Evolutionary conservation across 805 yeast genomes (phyloP).

Genomic region (Zygosaccharomyces bailii): DNA sequence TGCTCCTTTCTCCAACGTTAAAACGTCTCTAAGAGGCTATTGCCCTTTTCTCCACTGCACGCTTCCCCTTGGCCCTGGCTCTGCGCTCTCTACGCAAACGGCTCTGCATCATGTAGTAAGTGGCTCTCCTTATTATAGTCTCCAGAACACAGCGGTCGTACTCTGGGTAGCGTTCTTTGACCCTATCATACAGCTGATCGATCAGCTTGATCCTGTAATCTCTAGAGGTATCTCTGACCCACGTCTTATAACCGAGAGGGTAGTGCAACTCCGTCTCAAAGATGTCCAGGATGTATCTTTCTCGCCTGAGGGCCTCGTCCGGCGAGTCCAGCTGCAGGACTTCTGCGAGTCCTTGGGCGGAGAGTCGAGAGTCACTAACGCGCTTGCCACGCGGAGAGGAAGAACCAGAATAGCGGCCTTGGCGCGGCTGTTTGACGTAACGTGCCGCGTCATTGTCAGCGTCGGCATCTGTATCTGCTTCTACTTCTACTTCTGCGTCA

Average conservation of each 20-base stretch:
- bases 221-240: conserved; percentile 76
- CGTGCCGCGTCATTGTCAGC: conserved; percentile 10
- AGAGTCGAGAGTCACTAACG: conserved; percentile 52
- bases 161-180: conserved; percentile 46
- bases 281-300: conserved; percentile 49
- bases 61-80: conserved; percentile 37
- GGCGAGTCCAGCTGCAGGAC: conserved; percentile 48
- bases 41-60: neutral
- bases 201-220: conserved; percentile 51
- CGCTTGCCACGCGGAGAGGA: conserved; percentile 16
- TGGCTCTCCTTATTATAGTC: conserved; percentile 73
- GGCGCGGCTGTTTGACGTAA: conserved; percentile 15
- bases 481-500: conserved; percentile 12
- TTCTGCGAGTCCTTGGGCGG: conserved; percentile 52
- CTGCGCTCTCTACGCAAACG: conserved; percentile 66
- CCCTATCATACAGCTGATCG: conserved; percentile 44
- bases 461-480: conserved; percentile 2
- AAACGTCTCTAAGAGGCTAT: neutral
- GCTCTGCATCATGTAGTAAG: conserved; percentile 77
- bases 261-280: conserved; percentile 60
- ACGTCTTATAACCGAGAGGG: conserved; percentile 71
- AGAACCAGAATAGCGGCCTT: conserved; percentile 13
- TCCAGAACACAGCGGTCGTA: conserved; percentile 57
- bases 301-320: conserved; percentile 55
- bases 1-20: too few species aligned